Conservation (phyloP, 441 rosid species). For the Hura crepitans region DNA sequence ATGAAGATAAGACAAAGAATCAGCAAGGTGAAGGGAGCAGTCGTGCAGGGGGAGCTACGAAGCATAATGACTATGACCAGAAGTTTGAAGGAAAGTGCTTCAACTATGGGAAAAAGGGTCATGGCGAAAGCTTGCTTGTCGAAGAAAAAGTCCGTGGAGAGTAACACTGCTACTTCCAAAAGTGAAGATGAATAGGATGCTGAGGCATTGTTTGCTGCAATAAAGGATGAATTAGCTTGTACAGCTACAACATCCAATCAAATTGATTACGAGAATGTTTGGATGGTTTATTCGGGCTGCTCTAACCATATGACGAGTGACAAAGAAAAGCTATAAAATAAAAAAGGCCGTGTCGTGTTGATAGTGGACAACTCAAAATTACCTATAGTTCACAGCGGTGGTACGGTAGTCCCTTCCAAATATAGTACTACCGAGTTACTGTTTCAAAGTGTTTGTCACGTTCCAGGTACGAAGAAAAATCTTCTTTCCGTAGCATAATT, state of each 20-base stretch:
- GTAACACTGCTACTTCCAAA: not conserved
- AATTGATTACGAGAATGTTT: not conserved
- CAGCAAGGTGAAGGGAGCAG: too few relatives aligned
- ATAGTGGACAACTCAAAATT: not conserved
- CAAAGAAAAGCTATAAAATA: not conserved
- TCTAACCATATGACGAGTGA: not conserved
- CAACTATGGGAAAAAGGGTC: not conserved
- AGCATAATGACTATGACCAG: too few relatives aligned
- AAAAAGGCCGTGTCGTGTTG: not conserved
- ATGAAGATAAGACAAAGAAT: too few relatives aligned
- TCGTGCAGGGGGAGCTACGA: too few relatives aligned
- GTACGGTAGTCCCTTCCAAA: too few relatives aligned
- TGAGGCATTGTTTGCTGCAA: not conserved
- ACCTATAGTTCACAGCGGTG: not conserved
- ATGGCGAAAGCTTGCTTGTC: not conserved
- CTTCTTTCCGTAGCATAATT: not conserved
- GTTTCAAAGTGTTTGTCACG: too few relatives aligned
- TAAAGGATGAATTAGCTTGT: not conserved
- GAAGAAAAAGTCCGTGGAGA: not conserved
- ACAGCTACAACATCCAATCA: not conserved
- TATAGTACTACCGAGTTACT: too few relatives aligned
- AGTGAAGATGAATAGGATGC: not conserved
- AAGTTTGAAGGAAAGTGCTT: too few relatives aligned
- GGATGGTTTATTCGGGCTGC: not conserved
- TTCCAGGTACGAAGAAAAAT: not conserved